A percentile compares a stretch with the other conserved stretches of the same genome.
Evolutionary conservation across 2,329 filamentous ascomycete species (phyloP).

Genomic region (Penicillium hordei): DNA sequence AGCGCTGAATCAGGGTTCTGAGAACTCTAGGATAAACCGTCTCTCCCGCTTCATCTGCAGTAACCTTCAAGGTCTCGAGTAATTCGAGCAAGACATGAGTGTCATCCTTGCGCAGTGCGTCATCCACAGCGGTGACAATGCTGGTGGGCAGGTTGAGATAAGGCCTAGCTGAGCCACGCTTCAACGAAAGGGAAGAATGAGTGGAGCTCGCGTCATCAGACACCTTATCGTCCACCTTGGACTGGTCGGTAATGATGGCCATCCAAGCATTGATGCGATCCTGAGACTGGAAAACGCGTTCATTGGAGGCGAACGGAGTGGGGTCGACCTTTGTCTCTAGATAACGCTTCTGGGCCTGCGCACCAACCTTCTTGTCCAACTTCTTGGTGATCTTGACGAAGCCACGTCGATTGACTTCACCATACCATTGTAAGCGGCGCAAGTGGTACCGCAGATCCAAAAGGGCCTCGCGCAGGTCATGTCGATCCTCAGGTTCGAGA

Average conservation of each 20-base stretch:
- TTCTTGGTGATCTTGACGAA: conserved; percentile 99
- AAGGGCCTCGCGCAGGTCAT: conserved; percentile 86
- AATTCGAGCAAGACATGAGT: conserved; percentile 47
- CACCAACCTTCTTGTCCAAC: conserved; percentile 87
- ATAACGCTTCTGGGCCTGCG: conserved; percentile 78
- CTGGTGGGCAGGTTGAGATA: conserved; percentile 69
- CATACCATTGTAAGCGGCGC: conserved; percentile 94
- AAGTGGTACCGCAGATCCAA: conserved; percentile 84
- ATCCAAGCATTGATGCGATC: conserved; percentile 87
- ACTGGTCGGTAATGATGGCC: conserved; percentile 58
- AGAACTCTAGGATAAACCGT: conserved; percentile 64
- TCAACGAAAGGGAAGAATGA: conserved; percentile 68
- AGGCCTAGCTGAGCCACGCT: conserved; percentile 72
- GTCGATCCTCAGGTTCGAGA: conserved; percentile 82
- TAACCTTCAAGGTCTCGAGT: conserved; percentile 59
- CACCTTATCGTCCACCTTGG: conserved; percentile 67
- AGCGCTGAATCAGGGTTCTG: conserved; percentile 46
- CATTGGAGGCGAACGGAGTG: conserved; percentile 79
- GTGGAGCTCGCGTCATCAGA: conserved; percentile 72
- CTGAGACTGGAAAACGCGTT: conserved; percentile 58
- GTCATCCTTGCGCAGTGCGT: conserved; percentile 43
- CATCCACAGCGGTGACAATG: conserved; percentile 44
- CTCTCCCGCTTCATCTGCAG: conserved; percentile 58
- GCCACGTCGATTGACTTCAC: conserved; percentile 89
- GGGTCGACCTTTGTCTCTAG: conserved; percentile 88